These are phyloP conservation scores for Biscogniauxia mediterranea DNA, from an alignment of 2,329 filamentous ascomycete species.

Conservation along the genomic window DNA sequence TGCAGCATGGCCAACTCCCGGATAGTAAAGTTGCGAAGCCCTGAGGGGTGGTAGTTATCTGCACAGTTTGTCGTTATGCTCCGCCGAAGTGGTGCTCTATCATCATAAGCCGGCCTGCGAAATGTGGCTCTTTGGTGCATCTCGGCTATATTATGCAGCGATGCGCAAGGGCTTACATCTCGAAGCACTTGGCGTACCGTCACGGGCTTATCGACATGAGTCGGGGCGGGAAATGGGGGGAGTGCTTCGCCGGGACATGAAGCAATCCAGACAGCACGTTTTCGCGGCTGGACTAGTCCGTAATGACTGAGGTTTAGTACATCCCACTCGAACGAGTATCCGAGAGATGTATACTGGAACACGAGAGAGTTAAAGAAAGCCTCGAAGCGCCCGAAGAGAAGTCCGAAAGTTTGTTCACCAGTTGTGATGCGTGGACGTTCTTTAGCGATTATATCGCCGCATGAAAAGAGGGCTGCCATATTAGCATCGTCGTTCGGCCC, in stretches of 20 bases:
- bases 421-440: constrained; percentile 66
- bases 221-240: constrained; percentile 62
- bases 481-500: constrained; percentile 64
- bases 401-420: constrained; percentile 72
- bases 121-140: constrained; percentile 6
- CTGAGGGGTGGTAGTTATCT: constrained; percentile 62
- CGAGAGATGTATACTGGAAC: constrained; percentile 57
- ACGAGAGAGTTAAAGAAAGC: constrained; percentile 58
- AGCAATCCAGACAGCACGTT: constrained; percentile 54
- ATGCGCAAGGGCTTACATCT: constrained; percentile 24
- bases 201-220: constrained; percentile 46
- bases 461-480: constrained; percentile 52
- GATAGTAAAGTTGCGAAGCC: constrained; percentile 58
- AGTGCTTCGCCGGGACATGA: constrained; percentile 66
- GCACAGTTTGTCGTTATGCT: constrained; percentile 64
- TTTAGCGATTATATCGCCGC: constrained; percentile 51
- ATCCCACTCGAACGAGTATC: constrained; percentile 69
- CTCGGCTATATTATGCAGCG: constrained; percentile 37
- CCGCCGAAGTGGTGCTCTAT: constrained; percentile 41
- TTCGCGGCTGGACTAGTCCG: constrained; percentile 46
- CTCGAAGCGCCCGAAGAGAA: constrained; percentile 50
- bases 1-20: constrained; percentile 67
- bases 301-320: constrained; percentile 51
- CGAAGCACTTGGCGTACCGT: constrained; percentile 42
- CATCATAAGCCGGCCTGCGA: constrained; percentile 23